Percentiles rank a stretch among this genome's conserved stretches.
phyloP scores from a whole-genome alignment of 2,329 filamentous ascomycete genomes.

The Colletotrichum sp. region DNA sequence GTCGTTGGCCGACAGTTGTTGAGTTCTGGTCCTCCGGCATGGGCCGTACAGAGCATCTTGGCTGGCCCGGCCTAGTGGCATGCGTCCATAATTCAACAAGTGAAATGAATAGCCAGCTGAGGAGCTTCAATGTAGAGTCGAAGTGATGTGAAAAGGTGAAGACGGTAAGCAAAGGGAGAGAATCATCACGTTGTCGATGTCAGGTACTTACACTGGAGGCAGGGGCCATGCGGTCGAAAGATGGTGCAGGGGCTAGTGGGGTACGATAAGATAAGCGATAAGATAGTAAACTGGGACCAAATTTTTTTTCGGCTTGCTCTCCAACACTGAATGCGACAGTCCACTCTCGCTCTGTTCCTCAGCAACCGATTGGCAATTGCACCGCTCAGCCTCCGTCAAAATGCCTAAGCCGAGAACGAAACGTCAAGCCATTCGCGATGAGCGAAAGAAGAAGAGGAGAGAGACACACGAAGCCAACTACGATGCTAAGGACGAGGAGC shows the following conservation, averaged over 20 bases:
- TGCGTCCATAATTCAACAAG: not conserved
- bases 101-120: not conserved
- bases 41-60: not conserved
- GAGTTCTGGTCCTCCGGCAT: not conserved
- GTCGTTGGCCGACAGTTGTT: not conserved
- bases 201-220: not conserved
- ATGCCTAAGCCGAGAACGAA: slow-evolving; percentile 53
- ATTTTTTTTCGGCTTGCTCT: slow-evolving; percentile 1
- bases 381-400: slow-evolving; percentile 17
- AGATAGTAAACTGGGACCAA: slow-evolving; percentile 16
- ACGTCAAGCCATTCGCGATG: slow-evolving; percentile 41
- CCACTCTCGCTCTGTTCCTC: not conserved
- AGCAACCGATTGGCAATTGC: not conserved
- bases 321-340: not conserved
- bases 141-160: not conserved
- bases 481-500: slow-evolving; percentile 20
- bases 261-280: slow-evolving; percentile 25
- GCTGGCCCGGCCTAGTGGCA: not conserved
- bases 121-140: not conserved
- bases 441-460: slow-evolving; percentile 44
- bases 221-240: not conserved
- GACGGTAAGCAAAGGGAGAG: not conserved
- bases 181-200: not conserved
- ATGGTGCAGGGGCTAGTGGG: not conserved
- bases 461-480: slow-evolving; percentile 26